Evolutionary conservation across 805 yeast genomes (phyloP), one percentile per base, ranked within the genome.

Genomic region (Saccharomycopsis fodiens): DNA sequence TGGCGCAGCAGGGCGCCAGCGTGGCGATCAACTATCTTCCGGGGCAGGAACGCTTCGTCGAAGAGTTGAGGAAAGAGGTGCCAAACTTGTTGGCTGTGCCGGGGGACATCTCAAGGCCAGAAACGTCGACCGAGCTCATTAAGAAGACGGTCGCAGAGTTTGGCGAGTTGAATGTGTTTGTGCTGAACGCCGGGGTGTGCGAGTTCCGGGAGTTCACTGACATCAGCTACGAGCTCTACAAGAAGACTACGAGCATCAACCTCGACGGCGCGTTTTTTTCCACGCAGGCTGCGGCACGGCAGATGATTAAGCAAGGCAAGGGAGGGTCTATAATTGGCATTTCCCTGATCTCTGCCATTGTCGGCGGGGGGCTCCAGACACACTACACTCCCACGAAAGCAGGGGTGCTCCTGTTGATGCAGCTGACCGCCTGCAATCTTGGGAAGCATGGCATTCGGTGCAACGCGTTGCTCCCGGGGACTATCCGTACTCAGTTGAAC

Each of bases 321-420:
- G 73, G 74, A 22, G 76, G 76, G 1, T 66, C 71, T 12, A 69
- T 71, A 45, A 70, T 71, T 34, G 74, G 71, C 7, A 56, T 69
- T 35, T 60, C 68, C 20, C 61, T 68, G 39, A 67, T 70, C 46
- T 62, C 69, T 47, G 73, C 73, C 0, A 55, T 69, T 7, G 73
- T 69, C 5, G 74, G 74, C 16, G 75, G 74, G 22, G 72, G 66
- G 4, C 53, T 54, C 35, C 74, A 69, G 49, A 64, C 69, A 3
- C 73, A 69, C 51, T 70, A 70, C 54, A 66, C 72, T n/a, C 72
- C 74, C 15, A 67, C 74, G 10, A 70, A 70, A 47, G 73, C 72
- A n/a, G 74, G 72, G 15, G 59, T 70, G 35, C 53, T 67, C 40
- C 65, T 70, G 16, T 55, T 70, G 50, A 69, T 68, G 63, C 73